Base-by-base conservation (phyloP, 768 basidiomycete species). In the Leucocoprinus birnbaumii region DNA sequence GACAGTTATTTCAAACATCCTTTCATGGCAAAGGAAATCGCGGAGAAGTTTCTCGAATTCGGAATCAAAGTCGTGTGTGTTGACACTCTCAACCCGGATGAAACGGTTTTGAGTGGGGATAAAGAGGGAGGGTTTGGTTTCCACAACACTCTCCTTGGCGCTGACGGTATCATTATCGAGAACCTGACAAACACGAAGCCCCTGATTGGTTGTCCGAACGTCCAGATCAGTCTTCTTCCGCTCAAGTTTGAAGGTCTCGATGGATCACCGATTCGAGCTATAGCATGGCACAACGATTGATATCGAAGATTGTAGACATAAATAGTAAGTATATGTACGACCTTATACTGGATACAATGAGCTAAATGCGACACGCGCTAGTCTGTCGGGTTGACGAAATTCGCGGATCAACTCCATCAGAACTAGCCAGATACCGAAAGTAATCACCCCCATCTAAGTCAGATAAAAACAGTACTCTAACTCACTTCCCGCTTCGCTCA, bases 181-280 rank as follows among this genome's bases (percentile, higher is more conserved):
- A 91, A 91, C 59, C 54, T 91, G 62, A 80, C 70, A 9, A 80
- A 82, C 49, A 60, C 90, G 52, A 77, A 76, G 26, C 58, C 58
- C 45, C 62, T 88, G 27, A 54, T 64, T 21, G 54, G 54, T 16
- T 40, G 48, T 11, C 27, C 38, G 11, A 26, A 27, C 38, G 35
- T 49, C 7, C 41, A 74, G 51, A 79, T 86, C 34, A 81, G 79
- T 52, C 63, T 89, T 51, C 63, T 83, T 37, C 87, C 87, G 0
- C 63, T 91, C 48, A 81, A 73, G 21, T 51, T 90, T n/a, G 70
- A 69, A 3, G 78, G 74, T 1, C 74, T 78, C 21, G 89, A 91
- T 62, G 88, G 84, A 3, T 84, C 85, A 13, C 88, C 88, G 1
- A 71, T 87, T n/a, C 76, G 88, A 58, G 89, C 86, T 3, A 83